These are phyloP conservation scores for Cantharellus anzutake DNA, from an alignment of 768 basidiomycete species.

Conservation along the genomic window DNA sequence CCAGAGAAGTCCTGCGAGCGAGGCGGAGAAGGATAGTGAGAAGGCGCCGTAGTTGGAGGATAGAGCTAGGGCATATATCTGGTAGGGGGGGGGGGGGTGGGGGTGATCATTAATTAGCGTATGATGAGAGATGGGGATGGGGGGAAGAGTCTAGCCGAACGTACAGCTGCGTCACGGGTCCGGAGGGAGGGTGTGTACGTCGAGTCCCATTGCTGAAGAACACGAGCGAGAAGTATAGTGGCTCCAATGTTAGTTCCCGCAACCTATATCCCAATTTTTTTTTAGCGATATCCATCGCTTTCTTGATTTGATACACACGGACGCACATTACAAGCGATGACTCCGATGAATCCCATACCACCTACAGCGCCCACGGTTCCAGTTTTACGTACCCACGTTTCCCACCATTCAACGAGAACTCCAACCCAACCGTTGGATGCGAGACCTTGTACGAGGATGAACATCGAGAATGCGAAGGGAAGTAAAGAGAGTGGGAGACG, in stretches of 20 bases:
- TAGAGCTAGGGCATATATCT: constrained; percentile 41
- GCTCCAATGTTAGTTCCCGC: constrained; percentile 85
- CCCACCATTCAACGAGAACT: constrained; percentile 57
- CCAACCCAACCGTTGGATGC: constrained; percentile 73
- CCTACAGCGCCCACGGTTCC: constrained; percentile 22
- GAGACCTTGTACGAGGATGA: constrained; percentile 80
- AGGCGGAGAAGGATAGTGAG: constrained; percentile 73
- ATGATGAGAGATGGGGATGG: constrained; percentile 12
- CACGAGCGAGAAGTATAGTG: constrained; percentile 72
- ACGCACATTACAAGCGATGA: constrained; percentile 50
- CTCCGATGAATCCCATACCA: constrained; percentile 44
- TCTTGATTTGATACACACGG: not conserved
- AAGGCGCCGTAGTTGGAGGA: constrained; percentile 85
- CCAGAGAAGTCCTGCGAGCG: constrained; percentile 82
- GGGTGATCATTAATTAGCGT: constrained; percentile 5
- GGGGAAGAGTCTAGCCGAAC: not conserved
- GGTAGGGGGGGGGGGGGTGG: constrained; percentile 28
- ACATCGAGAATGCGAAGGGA: constrained; percentile 87
- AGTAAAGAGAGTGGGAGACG: constrained; percentile 65
- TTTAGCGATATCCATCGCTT: not conserved
- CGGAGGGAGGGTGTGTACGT: constrained; percentile 3
- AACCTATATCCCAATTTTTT: constrained; percentile 15
- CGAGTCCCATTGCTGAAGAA: constrained; percentile 31
- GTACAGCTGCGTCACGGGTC: not conserved
- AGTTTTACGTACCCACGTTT: constrained; percentile 22